Evolutionary conservation across 352 stramenopile genomes (phyloP).

Genomic region (Thraustochytrium aureum): DNA sequence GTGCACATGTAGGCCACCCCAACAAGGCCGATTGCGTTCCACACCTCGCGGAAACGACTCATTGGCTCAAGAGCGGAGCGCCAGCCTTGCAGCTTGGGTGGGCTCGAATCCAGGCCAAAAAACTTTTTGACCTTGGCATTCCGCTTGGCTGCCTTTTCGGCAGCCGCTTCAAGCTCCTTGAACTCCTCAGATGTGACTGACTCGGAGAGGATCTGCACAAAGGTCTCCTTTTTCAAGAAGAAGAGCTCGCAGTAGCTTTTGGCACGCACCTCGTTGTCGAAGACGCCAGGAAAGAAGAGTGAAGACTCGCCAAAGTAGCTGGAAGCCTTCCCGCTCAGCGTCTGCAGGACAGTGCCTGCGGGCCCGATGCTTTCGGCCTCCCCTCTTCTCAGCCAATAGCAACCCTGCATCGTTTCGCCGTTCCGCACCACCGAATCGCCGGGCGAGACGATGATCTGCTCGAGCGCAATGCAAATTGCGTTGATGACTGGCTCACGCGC

Average conservation of each 20-base stretch:
- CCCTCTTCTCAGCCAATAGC: constrained; percentile 40
- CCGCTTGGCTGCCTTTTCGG: constrained; percentile 42
- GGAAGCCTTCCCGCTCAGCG: constrained; percentile 8
- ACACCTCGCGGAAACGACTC: constrained; percentile 37
- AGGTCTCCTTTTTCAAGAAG: constrained; percentile 53
- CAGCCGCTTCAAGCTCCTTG: constrained; percentile 9
- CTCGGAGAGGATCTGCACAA: constrained; percentile 50
- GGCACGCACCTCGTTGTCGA: constrained; percentile 43
- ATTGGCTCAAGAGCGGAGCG: constrained; percentile 25
- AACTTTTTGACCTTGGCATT: constrained; percentile 56
- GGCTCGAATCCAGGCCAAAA: constrained; percentile 44
- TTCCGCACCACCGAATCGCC: constrained; percentile 22
- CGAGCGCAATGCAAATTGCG: constrained; percentile 52
- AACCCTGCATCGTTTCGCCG: constrained; percentile 40
- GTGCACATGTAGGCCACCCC: constrained; percentile 23
- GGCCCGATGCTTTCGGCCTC: constrained; percentile 29
- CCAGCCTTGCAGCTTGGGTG: background rate
- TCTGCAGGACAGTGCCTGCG: constrained; percentile 11
- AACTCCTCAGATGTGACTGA: constrained; percentile 47
- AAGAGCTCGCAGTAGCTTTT: constrained; percentile 56
- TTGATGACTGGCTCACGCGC: constrained; percentile 46
- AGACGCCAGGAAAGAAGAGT: constrained; percentile 46
- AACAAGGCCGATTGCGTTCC: constrained; percentile 40
- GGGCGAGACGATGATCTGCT: constrained; percentile 53
- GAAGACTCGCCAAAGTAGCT: constrained; percentile 41